Evolutionary conservation across 139 green algal species (phyloP), one percentile per base, ranked within the genome.

Genomic region (Monoraphidium neglectum): DNA sequence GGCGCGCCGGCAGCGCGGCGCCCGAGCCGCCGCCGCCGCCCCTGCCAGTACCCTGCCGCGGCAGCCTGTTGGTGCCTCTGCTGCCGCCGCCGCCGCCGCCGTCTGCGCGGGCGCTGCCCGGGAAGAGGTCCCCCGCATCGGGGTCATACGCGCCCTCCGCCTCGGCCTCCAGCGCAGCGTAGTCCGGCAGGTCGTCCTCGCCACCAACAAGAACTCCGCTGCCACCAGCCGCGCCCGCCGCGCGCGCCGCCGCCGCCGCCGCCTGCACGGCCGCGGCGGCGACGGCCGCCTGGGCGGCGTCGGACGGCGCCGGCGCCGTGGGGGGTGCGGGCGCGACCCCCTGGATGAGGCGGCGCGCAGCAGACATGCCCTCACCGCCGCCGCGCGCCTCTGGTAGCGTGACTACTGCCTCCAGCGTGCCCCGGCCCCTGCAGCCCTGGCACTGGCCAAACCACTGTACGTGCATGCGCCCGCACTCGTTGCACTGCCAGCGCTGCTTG

Each of bases 371-470:
- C 76, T 36, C 82, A 43, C 74, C 30, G 35, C 61, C 68, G 74
- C 2, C 51, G 18, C 18, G 71, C 47, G 37, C 28, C 40, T 76
- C 70, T 24, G 83, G 69, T 35, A 63, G 36, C 66, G 86, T 37
- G 35, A 32, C 64, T 0, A 81, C 63, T 33, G 74, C 68, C 26
- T 86, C 64, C 28, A 90, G 47, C 16, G 56, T 87, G 68, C 89
- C 85, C 84, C 83, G 93, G 16, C 40, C 70, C 57, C 83, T 68
- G 72, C 91, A 96, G 30, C 53, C 46, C 26, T 73, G 81, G 78
- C 91, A 96, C 47, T 87, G 78, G 3, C 91, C 91, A 21, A 70
- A 80, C 87, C 79, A 91, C 59, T 94, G 90, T 4, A 2, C n/a
- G 63, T 37, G 40, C 63, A 35, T 36, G 43, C 43, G 43, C 8